Evolutionary conservation across 108 stramenopile genomes (phyloP).

Genomic region (Nannochloropsis oceanica): DNA sequence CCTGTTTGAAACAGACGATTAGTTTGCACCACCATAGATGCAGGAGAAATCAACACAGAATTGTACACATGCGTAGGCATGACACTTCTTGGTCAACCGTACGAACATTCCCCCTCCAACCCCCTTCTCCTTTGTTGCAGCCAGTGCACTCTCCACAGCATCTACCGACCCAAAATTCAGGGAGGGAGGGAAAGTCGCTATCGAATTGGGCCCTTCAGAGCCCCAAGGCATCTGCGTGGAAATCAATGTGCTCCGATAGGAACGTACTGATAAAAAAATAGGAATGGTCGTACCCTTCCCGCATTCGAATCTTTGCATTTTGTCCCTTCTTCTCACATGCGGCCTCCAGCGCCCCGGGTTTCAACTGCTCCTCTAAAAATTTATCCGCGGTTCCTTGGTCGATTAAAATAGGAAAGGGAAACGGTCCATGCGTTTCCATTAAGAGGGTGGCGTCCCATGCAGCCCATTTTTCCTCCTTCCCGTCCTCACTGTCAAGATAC

Average conservation of each 20-base stretch:
- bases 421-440: conserved; percentile 32
- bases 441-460: conserved; percentile 75
- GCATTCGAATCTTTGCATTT: conserved; percentile 51
- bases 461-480: conserved; percentile 4
- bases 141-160: too few species aligned
- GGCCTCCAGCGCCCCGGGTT: conserved; percentile 42
- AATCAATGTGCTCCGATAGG: conserved; percentile 64
- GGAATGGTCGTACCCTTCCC: conserved; percentile 78
- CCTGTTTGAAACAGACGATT: too few species aligned
- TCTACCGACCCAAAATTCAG: too few species aligned
- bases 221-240: conserved; percentile 48
- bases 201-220: background rate
- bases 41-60: too few species aligned
- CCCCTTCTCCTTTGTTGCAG: too few species aligned
- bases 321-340: conserved; percentile 53
- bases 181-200: too few species aligned
- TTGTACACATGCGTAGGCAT: too few species aligned
- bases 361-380: conserved; percentile 50
- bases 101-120: too few species aligned
- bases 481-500: conserved; percentile 67
- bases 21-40: too few species aligned
- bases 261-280: conserved; percentile 78
- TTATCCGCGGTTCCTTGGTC: conserved; percentile 53
- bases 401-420: conserved; percentile 11
- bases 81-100: too few species aligned